Conservation (phyloP, 352 stramenopile genomes). For the Phytopythium mirpurense region DNA sequence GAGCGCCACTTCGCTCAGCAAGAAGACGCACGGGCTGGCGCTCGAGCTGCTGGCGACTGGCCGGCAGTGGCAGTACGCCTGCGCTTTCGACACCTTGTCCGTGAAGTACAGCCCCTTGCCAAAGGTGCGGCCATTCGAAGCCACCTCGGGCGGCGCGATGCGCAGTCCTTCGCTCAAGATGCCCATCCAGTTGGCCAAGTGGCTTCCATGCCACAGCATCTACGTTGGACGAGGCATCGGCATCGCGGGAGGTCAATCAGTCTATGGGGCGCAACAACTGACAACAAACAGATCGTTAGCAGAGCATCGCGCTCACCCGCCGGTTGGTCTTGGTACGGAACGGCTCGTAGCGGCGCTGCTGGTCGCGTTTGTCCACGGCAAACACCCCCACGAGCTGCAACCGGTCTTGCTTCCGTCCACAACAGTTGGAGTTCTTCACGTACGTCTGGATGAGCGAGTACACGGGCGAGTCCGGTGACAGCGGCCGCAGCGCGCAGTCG, state of each 20-base stretch:
- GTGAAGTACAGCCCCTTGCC: conserved; percentile 87
- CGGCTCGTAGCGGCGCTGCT: conserved; percentile 44
- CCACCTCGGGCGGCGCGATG: conserved; percentile 74
- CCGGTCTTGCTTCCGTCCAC: conserved; percentile 43
- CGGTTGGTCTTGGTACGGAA: conserved; percentile 47
- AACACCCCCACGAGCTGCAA: conserved; percentile 57
- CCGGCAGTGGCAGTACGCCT: conserved; percentile 55
- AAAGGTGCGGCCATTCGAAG: conserved; percentile 71
- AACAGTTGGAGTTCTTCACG: conserved; percentile 69
- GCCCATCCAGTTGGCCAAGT: conserved; percentile 76
- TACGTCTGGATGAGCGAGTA: conserved; percentile 61
- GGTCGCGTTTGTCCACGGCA: conserved; percentile 44
- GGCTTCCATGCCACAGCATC: conserved; percentile 87
- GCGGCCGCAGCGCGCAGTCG: conserved; percentile 40
- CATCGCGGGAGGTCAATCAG: background rate
- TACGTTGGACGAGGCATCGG: conserved; percentile 18
- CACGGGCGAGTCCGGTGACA: conserved; percentile 37
- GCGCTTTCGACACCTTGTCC: conserved; percentile 76
- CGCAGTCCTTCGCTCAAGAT: conserved; percentile 78
- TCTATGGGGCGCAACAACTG: background rate
- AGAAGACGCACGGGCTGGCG: conserved; percentile 36
- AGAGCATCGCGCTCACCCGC: conserved; percentile 22
- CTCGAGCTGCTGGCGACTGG: conserved; percentile 35
- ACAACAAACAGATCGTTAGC: conserved; percentile 1
- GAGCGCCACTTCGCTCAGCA: conserved; percentile 64